A percentile compares a stretch with the other conserved stretches of the same genome.
These are phyloP conservation scores for Centaurea solstitialis DNA, from an alignment of 129 eudicot genomes.

Conservation along the genomic window DNA sequence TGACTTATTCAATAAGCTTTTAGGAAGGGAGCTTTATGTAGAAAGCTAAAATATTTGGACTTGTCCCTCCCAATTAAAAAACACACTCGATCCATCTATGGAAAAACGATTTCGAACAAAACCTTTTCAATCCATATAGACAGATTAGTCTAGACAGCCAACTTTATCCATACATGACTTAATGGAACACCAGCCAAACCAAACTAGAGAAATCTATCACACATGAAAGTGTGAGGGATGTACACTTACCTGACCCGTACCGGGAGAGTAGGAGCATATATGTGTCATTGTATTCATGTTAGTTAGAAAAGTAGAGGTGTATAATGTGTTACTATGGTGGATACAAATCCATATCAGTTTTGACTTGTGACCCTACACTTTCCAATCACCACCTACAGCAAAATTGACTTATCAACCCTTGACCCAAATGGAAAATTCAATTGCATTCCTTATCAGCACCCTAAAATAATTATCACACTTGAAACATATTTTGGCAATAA, in stretches of 20 bases:
- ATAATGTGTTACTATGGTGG: conserved; percentile 18
- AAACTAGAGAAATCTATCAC: not conserved
- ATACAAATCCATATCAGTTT: conserved; percentile 28
- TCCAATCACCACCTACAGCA: conserved; percentile 38
- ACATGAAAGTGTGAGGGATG: not conserved
- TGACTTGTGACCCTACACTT: conserved; percentile 37
- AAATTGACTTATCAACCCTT: conserved; percentile 24
- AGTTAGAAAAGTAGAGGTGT: not conserved
- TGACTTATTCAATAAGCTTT: too few species aligned
- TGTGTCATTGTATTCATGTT: conserved; percentile 11
- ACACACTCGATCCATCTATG: too few species aligned
- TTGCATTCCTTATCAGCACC: conserved; percentile 30
- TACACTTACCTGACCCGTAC: not conserved
- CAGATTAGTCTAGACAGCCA: too few species aligned
- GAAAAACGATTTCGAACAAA: too few species aligned
- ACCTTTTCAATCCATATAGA: too few species aligned
- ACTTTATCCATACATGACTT: too few species aligned
- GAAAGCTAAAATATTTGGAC: too few species aligned
- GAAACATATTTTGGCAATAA: conserved; percentile 18
- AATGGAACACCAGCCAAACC: too few species aligned
- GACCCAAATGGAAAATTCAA: conserved; percentile 38
- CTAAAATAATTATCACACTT: conserved; percentile 25
- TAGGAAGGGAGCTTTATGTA: too few species aligned
- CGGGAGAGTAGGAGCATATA: not conserved
- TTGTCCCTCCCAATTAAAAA: too few species aligned